Base-by-base conservation (phyloP, 2,329 filamentous ascomycete genomes). In the Periglandula ipomoeae region DNA sequence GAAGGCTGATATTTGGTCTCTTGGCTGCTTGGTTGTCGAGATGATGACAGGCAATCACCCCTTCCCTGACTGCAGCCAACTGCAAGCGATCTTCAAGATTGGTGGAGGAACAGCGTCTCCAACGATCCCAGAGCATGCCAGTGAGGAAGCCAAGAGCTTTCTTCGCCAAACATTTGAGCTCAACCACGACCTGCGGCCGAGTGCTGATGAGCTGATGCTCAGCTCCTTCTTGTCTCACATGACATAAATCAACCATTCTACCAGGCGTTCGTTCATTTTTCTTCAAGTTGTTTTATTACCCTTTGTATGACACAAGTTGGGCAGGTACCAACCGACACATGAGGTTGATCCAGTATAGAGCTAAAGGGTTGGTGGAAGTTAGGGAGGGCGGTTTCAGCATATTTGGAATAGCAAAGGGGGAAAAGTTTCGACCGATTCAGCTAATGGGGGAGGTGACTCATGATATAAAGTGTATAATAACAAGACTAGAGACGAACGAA, bases 31-130 rank as follows among this genome's bases (percentile, higher is more conserved):
- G 46, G 89, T 98, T 13, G 91, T 98, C 22, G 93, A 98, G 72
- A 98, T 98, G 93, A 95, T 97, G 76, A 97, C 93, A 11, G 93
- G 93, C 49, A 86, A 82, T 40, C 93, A 97, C 64, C 93, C 93
- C 1, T 96, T 96, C 75, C 93, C 93, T 0, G 91, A 95, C 69
- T 95, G 89, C 73, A 94, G 88, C 52, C 94, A 98, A 68, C 75
- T 98, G 54, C 93, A 98, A 65, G 93, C 93, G 52, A 96, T 98
- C 61, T 98, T 98, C 76, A 95, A 95, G 72, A 97, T 98, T 64
- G 90, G 90, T 35, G 89, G 86, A 55, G 84, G 85, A 56, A 86
- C 88, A 65, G 89, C 89, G 22, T 83, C 87, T 40, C 93, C 93
- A 0, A 90, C 88, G 15, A 86, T 95, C 48, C 93, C 93, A 0